phyloP scores from a whole-genome alignment of 2,329 filamentous ascomycete genomes.

The Fusarium sp. region DNA sequence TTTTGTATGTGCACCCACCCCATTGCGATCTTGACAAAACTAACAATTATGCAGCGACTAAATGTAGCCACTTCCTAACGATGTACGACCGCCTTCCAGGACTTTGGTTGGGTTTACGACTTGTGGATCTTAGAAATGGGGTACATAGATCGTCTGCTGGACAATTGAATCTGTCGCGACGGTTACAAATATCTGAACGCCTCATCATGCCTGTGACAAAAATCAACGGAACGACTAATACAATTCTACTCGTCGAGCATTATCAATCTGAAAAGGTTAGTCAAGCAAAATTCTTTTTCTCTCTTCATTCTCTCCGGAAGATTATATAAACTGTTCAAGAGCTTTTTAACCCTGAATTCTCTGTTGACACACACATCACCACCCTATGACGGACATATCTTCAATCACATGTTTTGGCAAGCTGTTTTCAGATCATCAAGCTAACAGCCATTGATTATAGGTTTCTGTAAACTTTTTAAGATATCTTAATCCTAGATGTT shows the following conservation, averaged over 20 bases:
- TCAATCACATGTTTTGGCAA: conserved; percentile 37
- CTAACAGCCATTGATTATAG: conserved; percentile 51
- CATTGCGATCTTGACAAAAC: conserved; percentile 33
- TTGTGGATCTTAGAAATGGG: conserved; percentile 53
- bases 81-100: conserved; percentile 56
- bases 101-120: conserved; percentile 60
- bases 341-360: conserved; percentile 76
- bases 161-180: conserved; percentile 54
- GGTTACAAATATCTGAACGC: conserved; percentile 47
- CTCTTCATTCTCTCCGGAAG: conserved; percentile 56
- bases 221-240: conserved; percentile 34
- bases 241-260: conserved; percentile 14
- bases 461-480: conserved; percentile 20
- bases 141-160: conserved; percentile 63
- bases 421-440: conserved; percentile 50
- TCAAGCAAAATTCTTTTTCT: conserved; percentile 37
- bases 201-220: conserved; percentile 39
- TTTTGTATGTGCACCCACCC: conserved; percentile 68
- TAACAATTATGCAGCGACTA: conserved; percentile 64
- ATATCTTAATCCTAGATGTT: conserved; percentile 22
- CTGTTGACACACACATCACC: conserved; percentile 70
- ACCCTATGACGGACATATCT: conserved; percentile 64
- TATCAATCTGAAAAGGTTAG: conserved; percentile 58
- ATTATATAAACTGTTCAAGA: conserved; percentile 68
- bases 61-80: conserved; percentile 54